Base-by-base conservation (phyloP, 2,329 filamentous ascomycete genomes). In the Colletotrichum sp. region DNA sequence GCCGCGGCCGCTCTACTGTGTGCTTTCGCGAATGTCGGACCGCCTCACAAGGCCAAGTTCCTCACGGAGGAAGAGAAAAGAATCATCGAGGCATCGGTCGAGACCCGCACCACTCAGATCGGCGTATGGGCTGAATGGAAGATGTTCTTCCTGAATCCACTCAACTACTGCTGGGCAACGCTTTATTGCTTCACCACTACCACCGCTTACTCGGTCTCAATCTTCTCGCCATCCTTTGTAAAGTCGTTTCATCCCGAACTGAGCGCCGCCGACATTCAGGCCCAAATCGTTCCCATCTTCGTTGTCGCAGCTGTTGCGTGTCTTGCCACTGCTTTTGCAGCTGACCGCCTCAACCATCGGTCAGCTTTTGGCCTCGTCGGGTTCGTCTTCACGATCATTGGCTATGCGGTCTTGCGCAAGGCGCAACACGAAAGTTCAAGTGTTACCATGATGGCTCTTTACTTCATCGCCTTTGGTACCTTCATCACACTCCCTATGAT, bases 1-100 rank as follows among this genome's bases (percentile, higher is more conserved):
- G 72, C 79, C 3, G 72, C 78, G 15, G 76, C 79, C 28, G 75
- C 78, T 82, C 60, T 82, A 82, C 9, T 71, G 6, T 79, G 77
- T 57, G 32, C 57, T 9, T 36, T 67, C 13, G 68, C 78, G 2
- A 75, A 77, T 12, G 64, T 77, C 16, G 75, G 78, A 6, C 75
- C 75, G 4, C 78, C 78, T 6, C 24, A 72, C 3, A 78, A 76
- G 12, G 77, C 78, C 5, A 69, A 66, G 2, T 79, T 78, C 30
- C 69, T 79, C 8, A 76, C 72, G 1, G 71, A 77, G 16, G 65
- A 55, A 6, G 78, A 79, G 18, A 79, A 76, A 5, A 28, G 10
- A 4, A 36, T 68, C 0, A 76, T 79, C 39, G 32, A 21, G 6
- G 39, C 24, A 15, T 67, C 62, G 0, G 71, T 78, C 24, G 77